Conservation (phyloP, 164 flowering plant species). For the Annona squamosa region DNA sequence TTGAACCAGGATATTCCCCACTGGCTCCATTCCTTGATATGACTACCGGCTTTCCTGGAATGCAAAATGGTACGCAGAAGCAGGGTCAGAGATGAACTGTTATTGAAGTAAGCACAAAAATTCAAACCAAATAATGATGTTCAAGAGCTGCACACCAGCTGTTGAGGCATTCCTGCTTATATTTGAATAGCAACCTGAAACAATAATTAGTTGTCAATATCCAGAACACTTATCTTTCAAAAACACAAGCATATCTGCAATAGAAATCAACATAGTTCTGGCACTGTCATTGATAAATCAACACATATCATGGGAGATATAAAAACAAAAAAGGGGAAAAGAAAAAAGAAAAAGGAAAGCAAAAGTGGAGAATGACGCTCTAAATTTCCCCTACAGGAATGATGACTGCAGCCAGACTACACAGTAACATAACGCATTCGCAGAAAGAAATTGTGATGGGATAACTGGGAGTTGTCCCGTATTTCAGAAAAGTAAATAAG, state of each 20-base stretch:
- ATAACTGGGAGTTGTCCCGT: neutral
- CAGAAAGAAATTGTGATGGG: neutral
- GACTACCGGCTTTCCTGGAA: slow-evolving; percentile 49
- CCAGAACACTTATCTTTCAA: slow-evolving; percentile 1
- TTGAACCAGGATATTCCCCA: slow-evolving; percentile 77
- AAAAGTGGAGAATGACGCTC: neutral
- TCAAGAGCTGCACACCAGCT: slow-evolving; percentile 43
- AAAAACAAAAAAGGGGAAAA: too few species aligned
- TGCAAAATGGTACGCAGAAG: slow-evolving; percentile 10
- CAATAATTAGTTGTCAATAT: slow-evolving; percentile 11
- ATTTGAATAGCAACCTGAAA: slow-evolving; percentile 82
- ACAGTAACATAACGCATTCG: neutral
- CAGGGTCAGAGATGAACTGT: neutral
- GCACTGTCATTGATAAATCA: neutral
- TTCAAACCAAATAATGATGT: neutral
- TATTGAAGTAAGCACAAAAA: neutral
- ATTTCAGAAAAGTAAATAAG: too few species aligned
- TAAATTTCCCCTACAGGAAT: neutral
- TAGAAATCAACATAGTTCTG: neutral
- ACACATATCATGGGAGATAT: neutral
- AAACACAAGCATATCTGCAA: neutral
- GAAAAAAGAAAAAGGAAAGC: too few species aligned
- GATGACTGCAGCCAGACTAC: neutral
- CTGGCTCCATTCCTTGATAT: slow-evolving; percentile 83
- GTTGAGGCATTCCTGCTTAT: slow-evolving; percentile 38